Evolutionary conservation across 768 basidiomycete species (phyloP).

Genomic region (Phylloporus sp.): DNA sequence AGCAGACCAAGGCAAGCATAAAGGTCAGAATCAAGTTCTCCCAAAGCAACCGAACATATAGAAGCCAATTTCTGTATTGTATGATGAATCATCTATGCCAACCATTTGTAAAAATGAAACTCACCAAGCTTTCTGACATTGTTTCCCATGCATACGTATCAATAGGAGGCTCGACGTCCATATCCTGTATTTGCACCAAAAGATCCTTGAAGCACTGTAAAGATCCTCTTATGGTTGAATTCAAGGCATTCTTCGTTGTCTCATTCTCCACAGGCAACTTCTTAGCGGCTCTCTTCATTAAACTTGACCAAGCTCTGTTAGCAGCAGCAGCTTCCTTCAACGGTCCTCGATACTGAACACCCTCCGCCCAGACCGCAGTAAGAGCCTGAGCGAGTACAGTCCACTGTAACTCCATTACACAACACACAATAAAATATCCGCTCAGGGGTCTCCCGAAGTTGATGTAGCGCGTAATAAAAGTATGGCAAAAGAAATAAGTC

Average conservation of each 20-base stretch:
- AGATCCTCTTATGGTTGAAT: constrained; percentile 51
- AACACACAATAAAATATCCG: constrained; percentile 87
- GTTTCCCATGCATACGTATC: constrained; percentile 94
- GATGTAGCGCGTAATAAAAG: constrained; percentile 72
- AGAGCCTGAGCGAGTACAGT: constrained; percentile 74
- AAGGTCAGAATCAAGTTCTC: constrained; percentile 62
- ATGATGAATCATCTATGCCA: background rate
- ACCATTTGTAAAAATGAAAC: constrained; percentile 17
- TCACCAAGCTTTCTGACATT: constrained; percentile 82
- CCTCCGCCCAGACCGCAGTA: constrained; percentile 35
- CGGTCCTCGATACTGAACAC: constrained; percentile 13
- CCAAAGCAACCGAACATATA: constrained; percentile 69
- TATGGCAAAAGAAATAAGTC: constrained; percentile 55
- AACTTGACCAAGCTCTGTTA: constrained; percentile 71
- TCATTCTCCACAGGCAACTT: constrained; percentile 35
- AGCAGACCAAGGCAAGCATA: constrained; percentile 66
- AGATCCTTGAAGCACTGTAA: constrained; percentile 77
- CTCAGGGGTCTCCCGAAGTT: constrained; percentile 72
- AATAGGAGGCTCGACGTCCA: constrained; percentile 71
- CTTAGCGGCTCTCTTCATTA: constrained; percentile 51
- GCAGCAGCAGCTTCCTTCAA: constrained; percentile 74
- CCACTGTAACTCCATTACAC: constrained; percentile 81
- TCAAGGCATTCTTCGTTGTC: constrained; percentile 37
- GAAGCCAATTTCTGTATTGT: constrained; percentile 72
- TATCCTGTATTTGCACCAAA: constrained; percentile 71